These are phyloP conservation scores for Suhomyces anneliseae DNA, from an alignment of 1,139 yeast genomes.

Conservation along the genomic window DNA sequence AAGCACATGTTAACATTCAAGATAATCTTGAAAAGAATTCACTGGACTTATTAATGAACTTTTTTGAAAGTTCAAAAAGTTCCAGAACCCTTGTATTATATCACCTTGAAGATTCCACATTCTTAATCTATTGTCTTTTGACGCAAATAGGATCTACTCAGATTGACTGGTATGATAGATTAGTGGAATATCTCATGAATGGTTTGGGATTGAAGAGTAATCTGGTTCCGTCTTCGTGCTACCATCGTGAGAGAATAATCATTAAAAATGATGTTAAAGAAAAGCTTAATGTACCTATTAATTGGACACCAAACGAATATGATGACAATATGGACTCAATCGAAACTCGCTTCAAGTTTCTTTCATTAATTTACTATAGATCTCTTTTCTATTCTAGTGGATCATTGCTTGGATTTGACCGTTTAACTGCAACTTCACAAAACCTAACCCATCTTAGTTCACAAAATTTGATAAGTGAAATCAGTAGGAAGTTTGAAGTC, in stretches of 20 bases:
- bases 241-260: slow-evolving; percentile 27
- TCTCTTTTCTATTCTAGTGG: slow-evolving; percentile 20
- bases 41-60: slow-evolving; percentile 4
- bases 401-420: slow-evolving; percentile 1
- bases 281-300: slow-evolving; percentile 1
- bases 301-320: slow-evolving; percentile 5
- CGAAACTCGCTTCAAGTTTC: slow-evolving; percentile 26
- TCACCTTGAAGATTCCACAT: slow-evolving; percentile 12
- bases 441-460: slow-evolving; percentile 10
- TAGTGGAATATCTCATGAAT: slow-evolving; percentile 29
- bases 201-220: slow-evolving; percentile 24
- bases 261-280: slow-evolving; percentile 21
- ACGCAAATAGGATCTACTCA: slow-evolving; percentile 20
- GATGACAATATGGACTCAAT: slow-evolving; percentile 31
- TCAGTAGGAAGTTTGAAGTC: slow-evolving; percentile 11
- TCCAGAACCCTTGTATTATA: slow-evolving; percentile 9
- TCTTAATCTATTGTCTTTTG: slow-evolving; percentile 17
- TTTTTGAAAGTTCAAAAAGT: slow-evolving; percentile 10
- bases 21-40: not conserved
- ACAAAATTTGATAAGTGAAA: slow-evolving; percentile 11
- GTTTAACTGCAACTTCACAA: slow-evolving; percentile 5
- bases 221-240: slow-evolving; percentile 29
- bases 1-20: slow-evolving; percentile 5
- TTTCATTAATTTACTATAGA: slow-evolving; percentile 23
- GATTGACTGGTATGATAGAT: slow-evolving; percentile 34